A percentile compares a stretch with the other conserved stretches of the same genome.
phyloP scores from a whole-genome alignment of 768 basidiomycete species.

The Panaeolus papilionaceus region DNA sequence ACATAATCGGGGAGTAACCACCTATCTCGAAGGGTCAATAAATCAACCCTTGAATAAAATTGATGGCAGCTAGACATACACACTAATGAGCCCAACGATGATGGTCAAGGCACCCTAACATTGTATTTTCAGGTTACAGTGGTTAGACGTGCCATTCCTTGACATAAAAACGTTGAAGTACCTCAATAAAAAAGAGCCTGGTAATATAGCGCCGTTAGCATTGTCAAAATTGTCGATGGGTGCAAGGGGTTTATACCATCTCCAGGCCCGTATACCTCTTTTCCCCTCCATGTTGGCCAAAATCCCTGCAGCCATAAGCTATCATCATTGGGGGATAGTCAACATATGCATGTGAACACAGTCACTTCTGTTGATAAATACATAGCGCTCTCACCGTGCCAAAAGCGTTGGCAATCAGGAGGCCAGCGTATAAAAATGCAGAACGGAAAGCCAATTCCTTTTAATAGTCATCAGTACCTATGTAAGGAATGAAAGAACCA shows the following conservation, averaged over 20 bases:
- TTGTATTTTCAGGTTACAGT: background rate
- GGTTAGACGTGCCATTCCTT: too few species aligned
- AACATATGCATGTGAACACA: too few species aligned
- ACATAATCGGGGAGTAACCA: slow-evolving; percentile 68
- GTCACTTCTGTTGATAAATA: background rate
- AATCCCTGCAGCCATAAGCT: slow-evolving; percentile 79
- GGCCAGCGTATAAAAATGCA: slow-evolving; percentile 64
- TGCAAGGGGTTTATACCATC: slow-evolving; percentile 50
- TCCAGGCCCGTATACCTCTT: slow-evolving; percentile 71
- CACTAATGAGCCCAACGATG: slow-evolving; percentile 56
- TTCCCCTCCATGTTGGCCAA: slow-evolving; percentile 72
- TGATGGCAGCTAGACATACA: slow-evolving; percentile 41
- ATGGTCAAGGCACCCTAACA: slow-evolving; percentile 68
- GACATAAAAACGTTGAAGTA: slow-evolving; percentile 22
- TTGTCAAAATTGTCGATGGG: background rate
- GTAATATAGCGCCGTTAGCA: background rate
- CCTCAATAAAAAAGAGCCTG: slow-evolving; percentile 79
- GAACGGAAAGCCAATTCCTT: slow-evolving; percentile 73
- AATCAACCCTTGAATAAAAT: background rate
- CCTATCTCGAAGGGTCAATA: slow-evolving; percentile 34
- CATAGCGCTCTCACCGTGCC: slow-evolving; percentile 51
- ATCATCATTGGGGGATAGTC: background rate
- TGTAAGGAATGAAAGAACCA: background rate
- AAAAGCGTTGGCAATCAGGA: slow-evolving; percentile 71
- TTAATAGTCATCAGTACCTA: slow-evolving; percentile 15